These are phyloP conservation scores for Erythrophleum ivorense DNA, from an alignment of 331 rosid genomes.

Conservation along the genomic window DNA sequence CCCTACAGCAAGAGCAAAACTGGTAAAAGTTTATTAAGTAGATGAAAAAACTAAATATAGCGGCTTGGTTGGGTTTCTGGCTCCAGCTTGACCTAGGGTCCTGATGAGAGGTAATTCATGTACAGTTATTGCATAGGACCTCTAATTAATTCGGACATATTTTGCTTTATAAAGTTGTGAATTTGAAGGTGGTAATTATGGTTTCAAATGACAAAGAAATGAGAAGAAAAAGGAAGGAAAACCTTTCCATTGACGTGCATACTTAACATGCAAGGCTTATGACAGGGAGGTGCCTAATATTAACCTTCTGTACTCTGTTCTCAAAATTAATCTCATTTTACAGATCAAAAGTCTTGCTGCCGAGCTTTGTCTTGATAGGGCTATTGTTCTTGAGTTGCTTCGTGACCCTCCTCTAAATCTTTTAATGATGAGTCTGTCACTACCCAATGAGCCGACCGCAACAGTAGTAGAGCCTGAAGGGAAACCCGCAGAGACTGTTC, in stretches of 20 bases:
- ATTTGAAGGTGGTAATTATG: slow-evolving; percentile 23
- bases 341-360: slow-evolving; percentile 93
- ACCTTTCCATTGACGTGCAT: slow-evolving; percentile 14
- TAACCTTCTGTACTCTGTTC: slow-evolving; percentile 30
- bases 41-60: slow-evolving; percentile 23
- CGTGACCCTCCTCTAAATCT: slow-evolving; percentile 89
- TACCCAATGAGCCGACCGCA: slow-evolving; percentile 65
- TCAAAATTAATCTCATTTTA: slow-evolving; percentile 30
- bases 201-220: not conserved
- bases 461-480: slow-evolving; percentile 46
- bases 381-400: slow-evolving; percentile 78
- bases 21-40: slow-evolving; percentile 9
- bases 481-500: slow-evolving; percentile 47
- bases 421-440: slow-evolving; percentile 75
- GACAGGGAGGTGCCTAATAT: not conserved
- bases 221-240: not conserved
- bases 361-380: slow-evolving; percentile 91
- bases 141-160: slow-evolving; percentile 9
- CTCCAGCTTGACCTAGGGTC: slow-evolving; percentile 13
- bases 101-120: not conserved
- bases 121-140: slow-evolving; percentile 2
- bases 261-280: slow-evolving; percentile 28
- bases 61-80: slow-evolving; percentile 9
- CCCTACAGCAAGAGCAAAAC: not conserved
- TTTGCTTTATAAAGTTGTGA: slow-evolving; percentile 20